Conservation (phyloP, 805 yeast genomes). For the Candida yuanshanica region DNA sequence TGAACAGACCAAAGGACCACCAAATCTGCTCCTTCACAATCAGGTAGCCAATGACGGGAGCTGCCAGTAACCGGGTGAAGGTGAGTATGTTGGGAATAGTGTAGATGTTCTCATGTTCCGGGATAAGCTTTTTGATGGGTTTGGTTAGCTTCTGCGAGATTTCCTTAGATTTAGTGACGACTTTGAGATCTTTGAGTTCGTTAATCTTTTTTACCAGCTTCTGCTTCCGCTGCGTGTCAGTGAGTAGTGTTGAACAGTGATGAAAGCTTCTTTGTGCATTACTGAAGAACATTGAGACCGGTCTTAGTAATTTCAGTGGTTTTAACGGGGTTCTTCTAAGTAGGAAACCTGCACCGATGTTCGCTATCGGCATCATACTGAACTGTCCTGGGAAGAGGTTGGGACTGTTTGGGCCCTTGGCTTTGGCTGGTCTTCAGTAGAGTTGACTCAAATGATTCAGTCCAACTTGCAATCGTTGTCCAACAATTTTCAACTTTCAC, state of each 20-base stretch:
- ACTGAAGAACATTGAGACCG: neutral
- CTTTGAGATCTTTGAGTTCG: slow-evolving; percentile 2
- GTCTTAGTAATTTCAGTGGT: too few species aligned
- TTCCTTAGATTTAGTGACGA: slow-evolving; percentile 16
- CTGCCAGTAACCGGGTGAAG: slow-evolving; percentile 65
- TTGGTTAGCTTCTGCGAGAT: slow-evolving; percentile 26
- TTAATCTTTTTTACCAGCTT: slow-evolving; percentile 6
- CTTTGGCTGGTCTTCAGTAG: too few species aligned
- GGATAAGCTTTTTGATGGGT: slow-evolving; percentile 25
- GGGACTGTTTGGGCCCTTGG: neutral
- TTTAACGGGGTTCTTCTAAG: neutral
- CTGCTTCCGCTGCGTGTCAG: slow-evolving; percentile 3
- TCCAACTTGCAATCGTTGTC: too few species aligned
- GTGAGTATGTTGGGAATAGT: slow-evolving; percentile 88
- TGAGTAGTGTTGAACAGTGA: neutral
- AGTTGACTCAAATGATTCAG: neutral
- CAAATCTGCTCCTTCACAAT: slow-evolving; percentile 58
- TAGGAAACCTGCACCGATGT: neutral
- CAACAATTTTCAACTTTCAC: neutral
- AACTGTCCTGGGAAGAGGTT: neutral
- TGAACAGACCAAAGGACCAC: slow-evolving; percentile 67
- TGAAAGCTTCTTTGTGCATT: neutral
- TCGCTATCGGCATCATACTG: neutral
- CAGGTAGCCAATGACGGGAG: slow-evolving; percentile 82
- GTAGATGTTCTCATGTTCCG: slow-evolving; percentile 54